Percentiles rank a stretch among this genome's conserved stretches.
Conservation (phyloP, 2,329 filamentous ascomycete genomes). For the Clonostachys solani region DNA sequence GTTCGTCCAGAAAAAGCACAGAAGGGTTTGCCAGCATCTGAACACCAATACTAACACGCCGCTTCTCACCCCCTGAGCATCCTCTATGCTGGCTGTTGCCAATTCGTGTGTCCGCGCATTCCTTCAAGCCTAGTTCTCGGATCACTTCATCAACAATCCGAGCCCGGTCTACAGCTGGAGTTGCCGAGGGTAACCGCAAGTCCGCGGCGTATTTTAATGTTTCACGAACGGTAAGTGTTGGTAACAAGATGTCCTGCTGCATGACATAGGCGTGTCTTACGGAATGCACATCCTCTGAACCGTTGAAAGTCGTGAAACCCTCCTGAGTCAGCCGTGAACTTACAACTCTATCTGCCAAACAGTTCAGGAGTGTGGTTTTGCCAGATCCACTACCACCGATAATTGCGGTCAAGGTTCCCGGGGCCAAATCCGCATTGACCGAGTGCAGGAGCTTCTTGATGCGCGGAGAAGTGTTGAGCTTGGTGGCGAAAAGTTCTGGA, state of each 20-base stretch:
- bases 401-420: conserved; percentile 69
- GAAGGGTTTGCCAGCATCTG: conserved; percentile 77
- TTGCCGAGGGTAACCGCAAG: conserved; percentile 61
- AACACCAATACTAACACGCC: conserved; percentile 72
- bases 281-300: conserved; percentile 42
- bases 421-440: conserved; percentile 58
- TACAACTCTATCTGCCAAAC: conserved; percentile 65
- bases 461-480: conserved; percentile 25
- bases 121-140: conserved; percentile 69
- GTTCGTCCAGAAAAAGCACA: conserved; percentile 74
- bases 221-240: conserved; percentile 71
- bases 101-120: conserved; percentile 71
- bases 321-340: conserved; percentile 44
- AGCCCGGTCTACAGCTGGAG: conserved; percentile 52
- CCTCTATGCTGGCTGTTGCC: conserved; percentile 68
- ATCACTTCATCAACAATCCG: conserved; percentile 73
- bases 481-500: conserved; percentile 28
- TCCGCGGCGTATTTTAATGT: conserved; percentile 71
- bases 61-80: conserved; percentile 76
- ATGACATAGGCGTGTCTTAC: conserved; percentile 67
- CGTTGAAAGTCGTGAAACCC: conserved; percentile 61
- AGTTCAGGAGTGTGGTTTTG: conserved; percentile 69
- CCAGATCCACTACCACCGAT: conserved; percentile 71
- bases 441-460: conserved; percentile 55
- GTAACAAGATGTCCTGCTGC: conserved; percentile 71